Evolutionary conservation across 805 yeast genomes (phyloP), one percentile per base, ranked within the genome.

Genomic region (Cyberlindnera saturnus): DNA sequence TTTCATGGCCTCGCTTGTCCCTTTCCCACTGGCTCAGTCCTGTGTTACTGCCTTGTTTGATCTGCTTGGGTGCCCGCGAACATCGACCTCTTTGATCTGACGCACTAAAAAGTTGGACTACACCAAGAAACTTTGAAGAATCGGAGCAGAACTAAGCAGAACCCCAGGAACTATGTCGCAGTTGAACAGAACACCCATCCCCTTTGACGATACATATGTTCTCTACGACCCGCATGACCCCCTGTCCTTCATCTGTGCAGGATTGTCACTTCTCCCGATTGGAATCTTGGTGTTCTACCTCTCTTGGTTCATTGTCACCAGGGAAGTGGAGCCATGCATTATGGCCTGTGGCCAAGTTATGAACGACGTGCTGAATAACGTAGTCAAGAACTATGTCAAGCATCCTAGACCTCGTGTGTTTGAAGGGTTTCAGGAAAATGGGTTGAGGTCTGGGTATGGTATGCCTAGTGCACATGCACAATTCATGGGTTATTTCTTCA

Each of bases 401-500:
- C 86, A 85, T 56, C 82, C 86, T 18, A 71, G 99, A 48, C 99
- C 99, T 0, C 50, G 53, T n/a, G 48, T 49, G 23, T 61, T 68
- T 38, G 63, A 60, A 6, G 63, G 62, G 6, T 59, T 67, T 36
- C 70, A 66, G 38, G 60, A 59, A 36, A 60, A 59, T 34, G 61
- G 78, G 53, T 20, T 71, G 36, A 62, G 77, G 45, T 71, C 84
- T 49, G 81, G 84, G 1, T 89, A 82, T 60, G 99, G 99, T 0
- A 91, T 91, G 97, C 99, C 99, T 0, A 81, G 90, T 41, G 96
- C 99, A 1, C 99, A 91, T 63, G 80, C 96, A 0, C 99, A 91
- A 65, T 93, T 90, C 62, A 85, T 91, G 89, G 95, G 96, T 2
- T 93, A 80, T 59, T 80, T 84, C 49, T 73, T 78, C n/a, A 67